Evolutionary conservation across 371 early-diverging fungal genomes (phyloP), one percentile per base, ranked within the genome.

Genomic region (Lichtheimia ramosa): DNA sequence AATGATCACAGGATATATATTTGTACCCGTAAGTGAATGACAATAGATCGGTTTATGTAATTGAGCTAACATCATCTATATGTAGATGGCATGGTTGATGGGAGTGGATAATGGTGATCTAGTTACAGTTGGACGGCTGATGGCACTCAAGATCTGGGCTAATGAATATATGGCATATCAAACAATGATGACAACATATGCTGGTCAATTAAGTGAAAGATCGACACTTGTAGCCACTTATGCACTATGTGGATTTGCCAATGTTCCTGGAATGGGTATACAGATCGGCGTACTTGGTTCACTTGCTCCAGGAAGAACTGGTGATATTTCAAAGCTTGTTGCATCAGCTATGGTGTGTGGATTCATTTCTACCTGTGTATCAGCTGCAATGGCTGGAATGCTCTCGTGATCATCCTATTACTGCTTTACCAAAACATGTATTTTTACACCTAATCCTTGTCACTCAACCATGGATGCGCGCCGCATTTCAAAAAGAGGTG

Each of bases 101-200:
- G 96, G 96, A 58, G 86, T 91, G 50, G 86, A 89, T 7, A 66
- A 51, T 42, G 40, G 60, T 4, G 86, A 94, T 49, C 64, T 88
- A 49, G 80, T 84, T 20, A 51, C 58, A 14, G 84, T 91, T 10
- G 92, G 91, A 39, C 83, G 86, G 57, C 73, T 95, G 25, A 77
- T 96, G 75, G 95, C 92, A 20, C 87, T 85, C 62, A 96, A 96
- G 79, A 83, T 93, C 60, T 83, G 94, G 72, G 82, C 89, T 55
- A 96, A 95, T 77, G 96, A 96, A 81, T 94, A 95, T 69, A 90
- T 89, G n/a, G 96, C 96, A 13, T 96, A 90, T 70, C 51, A 66
- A 13, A 56, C 64, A 46, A 72, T 90, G 62, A 66, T 77, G 1
- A 65, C 69, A 20, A 63, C 49, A 1, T 74, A 59, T 40, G 54